Percentiles rank a stretch among this genome's conserved stretches.
phyloP scores from a whole-genome alignment of 129 eudicot genomes.

The Ambrosia artemisiifolia region DNA sequence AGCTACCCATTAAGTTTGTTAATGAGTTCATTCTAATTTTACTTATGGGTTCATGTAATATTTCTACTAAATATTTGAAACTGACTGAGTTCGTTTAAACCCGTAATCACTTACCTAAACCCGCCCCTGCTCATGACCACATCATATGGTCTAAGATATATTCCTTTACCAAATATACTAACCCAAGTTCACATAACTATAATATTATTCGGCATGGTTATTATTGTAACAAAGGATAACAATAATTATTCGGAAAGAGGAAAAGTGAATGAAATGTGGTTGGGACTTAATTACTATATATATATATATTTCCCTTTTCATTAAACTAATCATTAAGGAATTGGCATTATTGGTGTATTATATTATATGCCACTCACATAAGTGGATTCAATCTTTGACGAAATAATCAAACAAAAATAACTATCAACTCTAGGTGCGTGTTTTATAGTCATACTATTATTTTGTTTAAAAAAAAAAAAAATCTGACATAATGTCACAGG shows the following conservation, averaged over 20 bases:
- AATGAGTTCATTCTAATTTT: too few relatives aligned
- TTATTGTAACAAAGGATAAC: neutral
- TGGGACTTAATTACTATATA: neutral
- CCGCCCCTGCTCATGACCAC: too few relatives aligned
- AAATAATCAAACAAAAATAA: neutral
- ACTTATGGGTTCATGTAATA: too few relatives aligned
- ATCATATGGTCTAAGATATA: too few relatives aligned
- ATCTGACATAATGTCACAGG: neutral
- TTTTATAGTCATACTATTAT: too few relatives aligned
- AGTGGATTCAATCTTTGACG: neutral
- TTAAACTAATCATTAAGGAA: neutral
- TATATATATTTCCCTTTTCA: neutral
- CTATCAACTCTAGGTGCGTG: too few relatives aligned
- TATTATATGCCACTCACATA: slow-evolving; percentile 1
- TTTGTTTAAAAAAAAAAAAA: too few relatives aligned
- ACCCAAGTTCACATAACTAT: neutral
- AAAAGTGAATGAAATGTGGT: neutral
- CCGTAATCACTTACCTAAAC: too few relatives aligned
- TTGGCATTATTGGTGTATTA: slow-evolving; percentile 12
- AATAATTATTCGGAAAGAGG: neutral
- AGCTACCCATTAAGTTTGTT: too few relatives aligned
- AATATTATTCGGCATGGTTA: neutral
- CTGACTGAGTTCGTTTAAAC: too few relatives aligned
- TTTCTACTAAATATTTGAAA: too few relatives aligned
- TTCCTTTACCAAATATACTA: too few relatives aligned